A percentile compares a stretch with the other conserved stretches of the same genome.
Conservation (phyloP, 2,329 filamentous ascomycete genomes). For the Reticulascus tulasneorum region DNA sequence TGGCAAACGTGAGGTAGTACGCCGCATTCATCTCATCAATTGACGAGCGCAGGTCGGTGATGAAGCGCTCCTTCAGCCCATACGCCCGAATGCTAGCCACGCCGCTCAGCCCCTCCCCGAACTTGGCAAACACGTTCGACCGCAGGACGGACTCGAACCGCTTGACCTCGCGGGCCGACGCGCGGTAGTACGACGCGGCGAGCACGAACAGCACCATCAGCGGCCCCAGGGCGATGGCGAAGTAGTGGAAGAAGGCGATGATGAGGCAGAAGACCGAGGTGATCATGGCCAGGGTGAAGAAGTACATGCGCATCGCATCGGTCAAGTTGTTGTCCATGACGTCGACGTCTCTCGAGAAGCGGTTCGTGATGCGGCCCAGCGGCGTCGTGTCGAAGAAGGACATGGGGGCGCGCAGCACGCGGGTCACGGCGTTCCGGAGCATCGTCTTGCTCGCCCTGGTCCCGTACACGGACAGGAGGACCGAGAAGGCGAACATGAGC, state of each 20-base stretch:
- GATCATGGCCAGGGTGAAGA: constrained; percentile 79
- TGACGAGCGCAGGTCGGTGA: constrained; percentile 61
- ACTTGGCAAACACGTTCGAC: constrained; percentile 84
- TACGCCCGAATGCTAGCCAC: constrained; percentile 87
- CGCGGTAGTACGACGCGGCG: constrained; percentile 81
- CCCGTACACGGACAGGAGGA: constrained; percentile 71
- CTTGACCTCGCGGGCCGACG: constrained; percentile 91
- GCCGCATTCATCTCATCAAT: constrained; percentile 92
- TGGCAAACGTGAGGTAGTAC: constrained; percentile 92
- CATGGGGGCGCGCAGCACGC: constrained; percentile 72
- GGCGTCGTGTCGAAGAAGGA: constrained; percentile 97
- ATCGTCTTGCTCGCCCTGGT: constrained; percentile 80
- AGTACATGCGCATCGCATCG: constrained; percentile 90
- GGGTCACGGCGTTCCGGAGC: constrained; percentile 73
- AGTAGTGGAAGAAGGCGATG: constrained; percentile 94
- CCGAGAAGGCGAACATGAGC: constrained; percentile 76
- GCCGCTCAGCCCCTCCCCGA: constrained; percentile 82
- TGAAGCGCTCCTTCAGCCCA: constrained; percentile 73
- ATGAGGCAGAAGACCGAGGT: constrained; percentile 81
- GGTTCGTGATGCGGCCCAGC: constrained; percentile 89
- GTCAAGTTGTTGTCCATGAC: constrained; percentile 93
- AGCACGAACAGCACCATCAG: constrained; percentile 76
- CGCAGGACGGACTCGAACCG: constrained; percentile 87
- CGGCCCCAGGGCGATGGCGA: constrained; percentile 58
- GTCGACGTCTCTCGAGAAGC: constrained; percentile 92